These are phyloP conservation scores for Digitaria exilis DNA, from an alignment of 202 grass and related monocot genomes.

Conservation along the genomic window DNA sequence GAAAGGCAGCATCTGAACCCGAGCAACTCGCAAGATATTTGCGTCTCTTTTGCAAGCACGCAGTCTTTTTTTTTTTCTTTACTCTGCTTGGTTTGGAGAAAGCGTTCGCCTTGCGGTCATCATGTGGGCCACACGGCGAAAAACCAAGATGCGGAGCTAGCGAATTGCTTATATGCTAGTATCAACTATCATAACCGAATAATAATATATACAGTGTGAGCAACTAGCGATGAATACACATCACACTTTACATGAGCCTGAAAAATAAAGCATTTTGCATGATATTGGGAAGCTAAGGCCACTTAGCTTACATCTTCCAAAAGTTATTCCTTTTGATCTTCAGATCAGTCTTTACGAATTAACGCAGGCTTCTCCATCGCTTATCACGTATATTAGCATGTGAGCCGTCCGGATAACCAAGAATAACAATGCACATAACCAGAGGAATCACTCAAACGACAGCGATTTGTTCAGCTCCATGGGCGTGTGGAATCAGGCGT, in stretches of 20 bases:
- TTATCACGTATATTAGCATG: background rate
- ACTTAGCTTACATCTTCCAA: background rate
- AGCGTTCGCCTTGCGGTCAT: background rate
- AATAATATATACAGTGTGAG: background rate
- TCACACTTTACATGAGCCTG: background rate
- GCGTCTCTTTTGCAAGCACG: background rate
- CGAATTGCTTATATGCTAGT: too few relatives aligned
- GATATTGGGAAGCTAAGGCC: background rate
- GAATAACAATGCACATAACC: background rate
- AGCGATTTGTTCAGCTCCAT: background rate
- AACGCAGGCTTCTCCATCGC: background rate
- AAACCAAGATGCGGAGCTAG: background rate
- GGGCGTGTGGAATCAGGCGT: slow-evolving; percentile 6
- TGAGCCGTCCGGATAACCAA: background rate
- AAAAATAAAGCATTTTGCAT: background rate
- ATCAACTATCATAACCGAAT: slow-evolving; percentile 19
- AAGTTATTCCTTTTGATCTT: slow-evolving; percentile 7
- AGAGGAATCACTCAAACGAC: background rate
- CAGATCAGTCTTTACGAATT: background rate
- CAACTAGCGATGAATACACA: background rate
- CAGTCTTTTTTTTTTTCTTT: background rate
- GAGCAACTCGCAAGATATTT: background rate
- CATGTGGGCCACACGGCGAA: background rate
- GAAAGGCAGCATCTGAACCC: background rate
- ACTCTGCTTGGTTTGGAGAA: background rate